Evolutionary conservation across 1,139 yeast species (phyloP), one percentile per base, ranked within the genome.

Genomic region (Diutina mesorugosa): DNA sequence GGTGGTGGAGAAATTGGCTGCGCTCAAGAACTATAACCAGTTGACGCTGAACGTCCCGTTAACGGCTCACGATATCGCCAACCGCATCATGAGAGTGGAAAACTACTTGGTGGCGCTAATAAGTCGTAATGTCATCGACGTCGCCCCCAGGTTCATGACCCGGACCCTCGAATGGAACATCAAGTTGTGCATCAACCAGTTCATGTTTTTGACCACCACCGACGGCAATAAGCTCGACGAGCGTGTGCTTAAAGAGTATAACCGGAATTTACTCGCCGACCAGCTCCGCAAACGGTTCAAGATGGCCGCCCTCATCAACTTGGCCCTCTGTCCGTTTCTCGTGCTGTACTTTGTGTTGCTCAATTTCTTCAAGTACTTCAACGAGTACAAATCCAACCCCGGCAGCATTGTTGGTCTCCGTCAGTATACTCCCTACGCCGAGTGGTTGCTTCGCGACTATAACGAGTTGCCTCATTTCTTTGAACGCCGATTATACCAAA

Each of bases 151-250:
- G 6, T 79, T 86, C 46, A 71, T 93, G 53, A 91, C 99, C 0
- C 84, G 87, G 61, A 90, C 97, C 1, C 71, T 95, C 61, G 99
- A 93, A 65, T 95, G 98, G 98, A 91, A 91, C 67, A 74, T 93
- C 59, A 88, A 89, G 63, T 72, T 93, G 35, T 93, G 98, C 66
- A 82, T 95, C 35, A 81, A 89, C 68, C 96, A 95, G 60, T 91
- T 83, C 68, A 84, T 87, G 0, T 95, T 91, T 71, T 16, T n/a
- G 45, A 30, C 45, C 12, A 50, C 53, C 10, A 89, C 87, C 65
- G 81, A 81, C 47, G 81, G 85, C 54, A 98, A 98, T 0, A 96
- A 90, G 63, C 72, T 95, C n/a, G 82, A 91, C 59, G 83, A 84
- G 8, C 74, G 77, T 8, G 83, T 91, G 56, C 71, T 93, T 59